Percentiles rank a stretch among this genome's conserved stretches.
phyloP scores from a whole-genome alignment of 805 yeast genomes.

The Pichia scutulata region DNA sequence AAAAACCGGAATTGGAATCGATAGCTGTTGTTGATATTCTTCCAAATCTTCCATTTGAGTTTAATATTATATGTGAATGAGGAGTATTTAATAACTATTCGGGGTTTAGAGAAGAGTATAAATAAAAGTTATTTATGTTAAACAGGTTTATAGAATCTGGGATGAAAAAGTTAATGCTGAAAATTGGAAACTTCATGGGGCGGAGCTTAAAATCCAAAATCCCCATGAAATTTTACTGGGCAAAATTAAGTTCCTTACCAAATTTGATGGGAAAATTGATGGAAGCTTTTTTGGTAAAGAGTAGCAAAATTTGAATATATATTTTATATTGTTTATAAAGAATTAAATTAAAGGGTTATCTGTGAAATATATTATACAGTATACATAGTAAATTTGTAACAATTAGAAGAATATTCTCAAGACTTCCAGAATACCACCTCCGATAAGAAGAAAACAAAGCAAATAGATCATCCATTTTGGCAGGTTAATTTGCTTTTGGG shows the following conservation, averaged over 20 bases:
- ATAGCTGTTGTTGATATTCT: conserved; percentile 2
- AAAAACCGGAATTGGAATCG: conserved; percentile 29
- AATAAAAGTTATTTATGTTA: too few species aligned
- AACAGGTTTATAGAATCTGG: too few species aligned
- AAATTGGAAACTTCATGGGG: not conserved
- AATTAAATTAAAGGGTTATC: not conserved
- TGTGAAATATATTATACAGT: not conserved
- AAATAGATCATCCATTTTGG: conserved; percentile 53
- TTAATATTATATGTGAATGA: not conserved
- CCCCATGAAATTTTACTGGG: too few species aligned
- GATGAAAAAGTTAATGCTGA: not conserved
- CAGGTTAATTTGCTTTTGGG: conserved; percentile 22
- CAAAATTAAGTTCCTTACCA: too few species aligned
- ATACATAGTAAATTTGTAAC: not conserved
- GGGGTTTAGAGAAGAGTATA: too few species aligned
- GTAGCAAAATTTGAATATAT: too few species aligned
- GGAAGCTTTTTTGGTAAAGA: too few species aligned
- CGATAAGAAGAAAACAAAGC: conserved; percentile 58
- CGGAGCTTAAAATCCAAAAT: not conserved
- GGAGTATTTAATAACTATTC: too few species aligned
- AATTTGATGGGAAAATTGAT: not conserved
- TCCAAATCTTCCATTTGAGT: not conserved
- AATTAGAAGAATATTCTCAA: conserved; percentile 45
- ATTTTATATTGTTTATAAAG: not conserved
- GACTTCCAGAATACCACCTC: conserved; percentile 75